Evolutionary conservation across 2,329 filamentous ascomycete species (phyloP).

Genomic region (Xylaria sp.): DNA sequence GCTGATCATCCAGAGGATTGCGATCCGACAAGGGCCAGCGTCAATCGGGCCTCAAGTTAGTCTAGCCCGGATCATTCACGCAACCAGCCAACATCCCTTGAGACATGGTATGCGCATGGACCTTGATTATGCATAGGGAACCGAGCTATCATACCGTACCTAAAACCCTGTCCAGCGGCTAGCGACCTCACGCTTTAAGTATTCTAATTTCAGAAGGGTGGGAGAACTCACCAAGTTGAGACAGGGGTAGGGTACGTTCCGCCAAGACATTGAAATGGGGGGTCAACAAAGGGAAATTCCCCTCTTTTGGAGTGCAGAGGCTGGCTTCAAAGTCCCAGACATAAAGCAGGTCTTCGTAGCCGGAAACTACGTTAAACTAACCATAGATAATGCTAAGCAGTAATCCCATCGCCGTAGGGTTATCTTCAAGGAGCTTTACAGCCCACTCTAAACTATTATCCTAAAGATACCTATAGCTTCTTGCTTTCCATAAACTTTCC

Average conservation of each 20-base stretch:
- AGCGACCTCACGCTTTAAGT: background rate
- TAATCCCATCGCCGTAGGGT: constrained; percentile 37
- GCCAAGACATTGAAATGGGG: no score
- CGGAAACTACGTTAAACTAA: constrained; percentile 34
- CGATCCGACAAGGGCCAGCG: background rate
- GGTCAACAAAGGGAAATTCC: no score
- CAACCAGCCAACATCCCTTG: background rate
- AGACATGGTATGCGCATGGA: no score
- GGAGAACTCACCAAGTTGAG: no score
- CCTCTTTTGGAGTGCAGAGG: no score
- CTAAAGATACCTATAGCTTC: background rate
- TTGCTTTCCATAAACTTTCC: constrained; percentile 12
- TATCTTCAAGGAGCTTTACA: constrained; percentile 41
- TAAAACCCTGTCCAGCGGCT: background rate
- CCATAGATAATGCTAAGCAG: constrained; percentile 43
- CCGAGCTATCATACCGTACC: no score
- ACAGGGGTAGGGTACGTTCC: no score
- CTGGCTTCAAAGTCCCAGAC: constrained; percentile 22
- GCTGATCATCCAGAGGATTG: constrained; percentile 4
- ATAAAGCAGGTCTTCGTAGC: background rate
- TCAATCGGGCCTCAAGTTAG: constrained; percentile 14
- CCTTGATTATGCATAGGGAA: no score
- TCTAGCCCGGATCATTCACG: background rate
- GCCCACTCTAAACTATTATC: constrained; percentile 27
- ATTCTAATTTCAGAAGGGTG: no score